Conservation (phyloP, 768 basidiomycete genomes). For the Boletus rubroflammeus region DNA sequence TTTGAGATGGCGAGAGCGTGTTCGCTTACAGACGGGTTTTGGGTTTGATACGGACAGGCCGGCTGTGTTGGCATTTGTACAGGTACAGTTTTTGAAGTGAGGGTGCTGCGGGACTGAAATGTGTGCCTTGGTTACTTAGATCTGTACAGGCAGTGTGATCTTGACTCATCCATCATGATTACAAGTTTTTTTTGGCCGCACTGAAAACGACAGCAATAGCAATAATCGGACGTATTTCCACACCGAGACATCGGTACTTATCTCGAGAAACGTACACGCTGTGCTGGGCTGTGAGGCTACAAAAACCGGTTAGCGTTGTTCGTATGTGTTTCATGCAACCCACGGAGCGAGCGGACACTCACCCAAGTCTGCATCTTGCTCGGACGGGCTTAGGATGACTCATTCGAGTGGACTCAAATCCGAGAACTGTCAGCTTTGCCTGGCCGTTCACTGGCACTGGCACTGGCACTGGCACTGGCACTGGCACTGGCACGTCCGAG, state of each 20-base stretch:
- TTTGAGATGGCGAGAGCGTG: constrained; percentile 47
- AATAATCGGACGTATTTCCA: no score
- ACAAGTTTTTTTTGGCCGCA: no score
- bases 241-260: neutral
- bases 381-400: no score
- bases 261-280: no score
- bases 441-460: neutral
- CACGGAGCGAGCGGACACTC: neutral
- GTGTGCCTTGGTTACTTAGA: neutral
- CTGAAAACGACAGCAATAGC: no score
- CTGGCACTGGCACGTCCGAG: no score
- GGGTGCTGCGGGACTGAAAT: neutral
- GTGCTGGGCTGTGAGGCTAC: no score
- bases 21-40: constrained; percentile 16
- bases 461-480: no score
- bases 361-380: neutral
- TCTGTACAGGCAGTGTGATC: no score
- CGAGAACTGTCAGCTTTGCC: neutral
- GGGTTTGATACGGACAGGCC: constrained; percentile 8
- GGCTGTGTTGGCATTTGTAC: neutral
- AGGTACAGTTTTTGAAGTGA: neutral
- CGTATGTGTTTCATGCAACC: neutral
- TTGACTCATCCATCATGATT: neutral
- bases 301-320: neutral
- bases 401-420: neutral